Conservation (phyloP, 257 asterid genomes). For the Forsythia suspensa region DNA sequence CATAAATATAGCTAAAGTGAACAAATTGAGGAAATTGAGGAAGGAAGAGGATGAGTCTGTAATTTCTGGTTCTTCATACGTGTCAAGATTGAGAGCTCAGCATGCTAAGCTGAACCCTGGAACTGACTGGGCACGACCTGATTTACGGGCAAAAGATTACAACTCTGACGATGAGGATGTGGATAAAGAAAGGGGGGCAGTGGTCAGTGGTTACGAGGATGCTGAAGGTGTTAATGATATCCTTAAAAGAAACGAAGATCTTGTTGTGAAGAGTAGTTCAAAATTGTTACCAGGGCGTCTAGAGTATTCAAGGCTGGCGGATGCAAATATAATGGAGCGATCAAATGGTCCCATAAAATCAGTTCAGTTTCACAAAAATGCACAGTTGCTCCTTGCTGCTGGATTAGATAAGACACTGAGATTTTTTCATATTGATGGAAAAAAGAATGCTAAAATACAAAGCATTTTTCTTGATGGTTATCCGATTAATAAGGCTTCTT, state of each 20-base stretch:
- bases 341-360: constrained; percentile 65
- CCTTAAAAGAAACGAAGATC: constrained; percentile 68
- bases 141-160: constrained; percentile 31
- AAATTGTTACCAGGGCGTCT: constrained; percentile 73
- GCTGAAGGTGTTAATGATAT: constrained; percentile 41
- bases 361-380: constrained; percentile 85
- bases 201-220: constrained; percentile 35
- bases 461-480: constrained; percentile 82
- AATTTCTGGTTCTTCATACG: constrained; percentile 64
- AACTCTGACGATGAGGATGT: constrained; percentile 67
- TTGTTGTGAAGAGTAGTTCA: constrained; percentile 50
- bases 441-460: constrained; percentile 68
- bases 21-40: constrained; percentile 74
- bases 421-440: constrained; percentile 91
- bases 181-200: constrained; percentile 44
- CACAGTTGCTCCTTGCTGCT: constrained; percentile 85
- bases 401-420: constrained; percentile 73
- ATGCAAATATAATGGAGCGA: constrained; percentile 72
- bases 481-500: constrained; percentile 80
- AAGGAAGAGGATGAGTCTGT: constrained; percentile 70
- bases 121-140: constrained; percentile 80
- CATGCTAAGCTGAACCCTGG: constrained; percentile 82
- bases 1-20: constrained; percentile 72
- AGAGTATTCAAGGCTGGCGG: constrained; percentile 71
- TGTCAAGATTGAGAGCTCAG: constrained; percentile 82